Percentiles rank a stretch among this genome's conserved stretches.
Conservation (phyloP, 768 basidiomycete species). For the Termitomyces sp. region DNA sequence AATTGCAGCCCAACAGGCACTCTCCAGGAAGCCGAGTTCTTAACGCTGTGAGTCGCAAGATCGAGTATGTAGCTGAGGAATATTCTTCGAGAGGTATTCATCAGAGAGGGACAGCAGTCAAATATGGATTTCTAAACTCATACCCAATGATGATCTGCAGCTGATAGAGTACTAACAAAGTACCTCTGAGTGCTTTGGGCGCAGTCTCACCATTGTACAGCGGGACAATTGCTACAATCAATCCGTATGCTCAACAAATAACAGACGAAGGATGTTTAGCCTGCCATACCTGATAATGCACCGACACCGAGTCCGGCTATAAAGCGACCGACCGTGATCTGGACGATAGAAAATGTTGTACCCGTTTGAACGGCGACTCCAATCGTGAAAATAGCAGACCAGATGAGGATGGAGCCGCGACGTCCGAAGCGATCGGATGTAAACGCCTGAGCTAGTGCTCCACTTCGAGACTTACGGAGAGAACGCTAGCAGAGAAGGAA, state of each 20-base stretch:
- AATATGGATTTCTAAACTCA: slow-evolving; percentile 7
- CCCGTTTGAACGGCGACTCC: slow-evolving; percentile 69
- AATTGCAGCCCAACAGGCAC: slow-evolving; percentile 74
- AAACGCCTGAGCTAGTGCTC: slow-evolving; percentile 66
- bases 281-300: slow-evolving; percentile 53
- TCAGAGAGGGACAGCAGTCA: not conserved
- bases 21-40: slow-evolving; percentile 63
- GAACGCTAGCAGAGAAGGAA: not conserved
- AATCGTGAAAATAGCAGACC: slow-evolving; percentile 68
- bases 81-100: slow-evolving; percentile 34
- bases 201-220: slow-evolving; percentile 78
- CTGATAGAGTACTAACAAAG: slow-evolving; percentile 68
- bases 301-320: slow-evolving; percentile 77
- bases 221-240: slow-evolving; percentile 42
- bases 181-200: slow-evolving; percentile 69
- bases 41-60: slow-evolving; percentile 53
- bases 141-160: slow-evolving; percentile 72
- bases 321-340: slow-evolving; percentile 70
- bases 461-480: slow-evolving; percentile 26
- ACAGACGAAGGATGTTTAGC: not conserved
- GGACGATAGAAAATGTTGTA: slow-evolving; percentile 51
- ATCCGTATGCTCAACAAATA: not conserved
- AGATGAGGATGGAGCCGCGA: slow-evolving; percentile 68
- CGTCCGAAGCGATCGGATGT: slow-evolving; percentile 72
- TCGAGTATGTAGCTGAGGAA: slow-evolving; percentile 72